These are phyloP conservation scores for Ramaria sp. DNA, from an alignment of 768 basidiomycete species.

Conservation along the genomic window DNA sequence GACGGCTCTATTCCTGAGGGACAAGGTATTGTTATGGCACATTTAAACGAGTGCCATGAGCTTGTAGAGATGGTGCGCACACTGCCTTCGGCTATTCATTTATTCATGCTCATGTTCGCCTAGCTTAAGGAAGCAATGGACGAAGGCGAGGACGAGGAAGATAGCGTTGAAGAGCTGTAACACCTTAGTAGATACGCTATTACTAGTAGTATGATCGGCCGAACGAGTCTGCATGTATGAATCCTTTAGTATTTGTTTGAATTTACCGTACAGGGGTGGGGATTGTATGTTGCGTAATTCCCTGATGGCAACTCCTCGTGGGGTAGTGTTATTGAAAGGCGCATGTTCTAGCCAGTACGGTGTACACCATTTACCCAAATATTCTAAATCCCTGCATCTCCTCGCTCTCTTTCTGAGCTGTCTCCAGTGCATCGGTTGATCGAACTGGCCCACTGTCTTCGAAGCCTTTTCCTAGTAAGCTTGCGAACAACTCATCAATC, in stretches of 20 bases:
- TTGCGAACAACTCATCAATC: constrained; percentile 87
- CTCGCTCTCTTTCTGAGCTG: constrained; percentile 22
- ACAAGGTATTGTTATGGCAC: constrained; percentile 92
- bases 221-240: not conserved
- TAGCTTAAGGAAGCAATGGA: constrained; percentile 82
- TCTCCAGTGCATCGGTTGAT: constrained; percentile 2
- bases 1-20: constrained; percentile 92
- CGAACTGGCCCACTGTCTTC: constrained; percentile 19
- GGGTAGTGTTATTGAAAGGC: no score
- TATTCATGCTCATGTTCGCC: not conserved
- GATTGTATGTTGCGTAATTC: not conserved
- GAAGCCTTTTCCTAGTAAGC: constrained; percentile 65
- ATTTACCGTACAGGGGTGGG: not conserved
- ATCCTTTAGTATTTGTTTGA: not conserved
- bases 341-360: not conserved
- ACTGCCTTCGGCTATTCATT: not conserved
- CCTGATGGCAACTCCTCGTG: no score
- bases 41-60: constrained; percentile 94
- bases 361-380: constrained; percentile 36
- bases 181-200: not conserved
- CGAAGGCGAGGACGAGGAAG: constrained; percentile 46
- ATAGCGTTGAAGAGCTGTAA: constrained; percentile 32
- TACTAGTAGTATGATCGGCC: not conserved
- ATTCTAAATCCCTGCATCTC: constrained; percentile 42
- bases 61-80: constrained; percentile 78